These are phyloP conservation scores for Echeveria elegans DNA, from an alignment of 164 flowering plant species.

Conservation along the genomic window DNA sequence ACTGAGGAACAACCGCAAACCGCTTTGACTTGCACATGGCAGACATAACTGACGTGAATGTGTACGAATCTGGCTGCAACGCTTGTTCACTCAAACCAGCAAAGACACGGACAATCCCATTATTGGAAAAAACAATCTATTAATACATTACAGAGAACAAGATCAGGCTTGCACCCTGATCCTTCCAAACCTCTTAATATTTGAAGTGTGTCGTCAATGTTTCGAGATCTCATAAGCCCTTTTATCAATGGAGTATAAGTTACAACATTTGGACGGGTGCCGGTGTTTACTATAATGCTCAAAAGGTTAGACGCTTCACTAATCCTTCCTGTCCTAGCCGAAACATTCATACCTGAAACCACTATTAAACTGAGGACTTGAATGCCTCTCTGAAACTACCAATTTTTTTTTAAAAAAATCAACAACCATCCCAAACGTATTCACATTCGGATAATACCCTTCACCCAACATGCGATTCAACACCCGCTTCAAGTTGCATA, in stretches of 20 bases:
- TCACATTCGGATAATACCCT: constrained; percentile 32
- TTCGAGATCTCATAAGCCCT: constrained; percentile 31
- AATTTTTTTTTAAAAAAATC: constrained; percentile 41
- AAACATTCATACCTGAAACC: constrained; percentile 25
- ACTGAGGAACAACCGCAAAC: constrained; percentile 23
- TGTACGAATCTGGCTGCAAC: constrained; percentile 48
- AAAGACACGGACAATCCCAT: constrained; percentile 31
- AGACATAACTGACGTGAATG: constrained; percentile 36
- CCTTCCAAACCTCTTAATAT: constrained; percentile 27
- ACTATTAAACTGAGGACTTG: constrained; percentile 44
- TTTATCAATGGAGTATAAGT: constrained; percentile 51
- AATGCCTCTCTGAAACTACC: constrained; percentile 31
- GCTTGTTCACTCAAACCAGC: constrained; percentile 20
- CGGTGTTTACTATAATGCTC: constrained; percentile 37
- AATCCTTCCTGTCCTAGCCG: constrained; percentile 30
- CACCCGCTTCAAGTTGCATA: constrained; percentile 17
- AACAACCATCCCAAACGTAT: constrained; percentile 32
- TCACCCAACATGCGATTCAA: constrained; percentile 29
- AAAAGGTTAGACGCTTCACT: constrained; percentile 26
- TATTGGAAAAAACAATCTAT: constrained; percentile 45
- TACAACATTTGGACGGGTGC: constrained; percentile 46
- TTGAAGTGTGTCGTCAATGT: constrained; percentile 22
- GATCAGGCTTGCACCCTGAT: constrained; percentile 29
- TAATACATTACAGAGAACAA: constrained; percentile 51
- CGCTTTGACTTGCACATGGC: constrained; percentile 23